A percentile compares a stretch with the other conserved stretches of the same genome.
Evolutionary conservation across 352 stramenopile genomes (phyloP).

Genomic region (Phytophthora colocasiae): DNA sequence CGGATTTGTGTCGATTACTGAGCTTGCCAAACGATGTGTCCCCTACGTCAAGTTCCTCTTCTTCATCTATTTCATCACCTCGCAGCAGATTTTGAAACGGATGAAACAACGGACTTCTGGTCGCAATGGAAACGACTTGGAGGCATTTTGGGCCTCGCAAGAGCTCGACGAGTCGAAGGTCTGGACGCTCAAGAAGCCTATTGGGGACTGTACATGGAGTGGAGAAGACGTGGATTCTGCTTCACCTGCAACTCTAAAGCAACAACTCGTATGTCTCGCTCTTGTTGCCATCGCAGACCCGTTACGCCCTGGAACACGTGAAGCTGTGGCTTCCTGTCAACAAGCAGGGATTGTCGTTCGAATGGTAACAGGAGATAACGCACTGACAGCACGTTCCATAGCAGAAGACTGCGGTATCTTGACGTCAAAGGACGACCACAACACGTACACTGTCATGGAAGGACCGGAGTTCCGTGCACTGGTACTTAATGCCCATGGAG

Average conservation of each 20-base stretch:
- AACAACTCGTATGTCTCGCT: constrained; percentile 53
- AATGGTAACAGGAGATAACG: constrained; percentile 94
- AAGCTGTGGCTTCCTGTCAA: constrained; percentile 92
- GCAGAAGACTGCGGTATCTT: constrained; percentile 90
- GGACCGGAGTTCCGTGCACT: constrained; percentile 60
- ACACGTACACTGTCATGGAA: constrained; percentile 43
- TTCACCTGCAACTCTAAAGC: constrained; percentile 41
- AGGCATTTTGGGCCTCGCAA: constrained; percentile 51
- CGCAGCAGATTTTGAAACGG: neutral
- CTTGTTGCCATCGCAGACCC: constrained; percentile 96
- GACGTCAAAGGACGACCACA: constrained; percentile 4
- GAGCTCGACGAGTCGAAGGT: constrained; percentile 41
- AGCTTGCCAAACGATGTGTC: neutral
- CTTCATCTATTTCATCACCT: constrained; percentile 16
- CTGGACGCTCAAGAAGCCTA: too few relatives aligned
- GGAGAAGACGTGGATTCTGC: constrained; percentile 19
- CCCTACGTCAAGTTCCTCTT: neutral
- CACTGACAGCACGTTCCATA: constrained; percentile 92
- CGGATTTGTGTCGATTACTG: too few relatives aligned
- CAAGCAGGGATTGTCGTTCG: constrained; percentile 91
- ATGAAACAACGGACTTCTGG: constrained; percentile 10
- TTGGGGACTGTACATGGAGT: constrained; percentile 28
- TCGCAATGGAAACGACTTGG: constrained; percentile 47
- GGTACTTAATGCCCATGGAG: constrained; percentile 55
- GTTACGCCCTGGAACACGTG: constrained; percentile 88